A percentile compares a stretch with the other conserved stretches of the same genome.
These are phyloP conservation scores for grape (Vitis vinifera) DNA, from an alignment of 164 flowering plant species.

Conservation along the genomic window ASM3070453v1 NC_081823.1:8764501-8765000, in stretches of 20 bases:
- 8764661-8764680: too few species aligned
- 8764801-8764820: slow-evolving; percentile 22
- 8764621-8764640: too few species aligned
- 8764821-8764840: slow-evolving; percentile 45
- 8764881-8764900: not conserved
- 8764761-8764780: too few species aligned
- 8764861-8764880: slow-evolving; percentile 1
- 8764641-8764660: too few species aligned
- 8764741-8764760: not conserved
- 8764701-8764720: not conserved
- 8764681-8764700: too few species aligned
- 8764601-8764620: not conserved
- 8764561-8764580: too few species aligned
- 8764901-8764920: not conserved
- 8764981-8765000: not conserved
- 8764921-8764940: not conserved
- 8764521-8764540: slow-evolving; percentile 8
- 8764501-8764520: not conserved
- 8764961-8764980: not conserved
- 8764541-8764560: not conserved
- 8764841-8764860: slow-evolving; percentile 34
- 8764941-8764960: not conserved
- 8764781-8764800: slow-evolving; percentile 11
- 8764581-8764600: not conserved
- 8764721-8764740: not conserved